Evolutionary conservation across 768 basidiomycete genomes (phyloP), one percentile per base, ranked within the genome.

Genomic region (Rhodotorula kratochvilovae): DNA sequence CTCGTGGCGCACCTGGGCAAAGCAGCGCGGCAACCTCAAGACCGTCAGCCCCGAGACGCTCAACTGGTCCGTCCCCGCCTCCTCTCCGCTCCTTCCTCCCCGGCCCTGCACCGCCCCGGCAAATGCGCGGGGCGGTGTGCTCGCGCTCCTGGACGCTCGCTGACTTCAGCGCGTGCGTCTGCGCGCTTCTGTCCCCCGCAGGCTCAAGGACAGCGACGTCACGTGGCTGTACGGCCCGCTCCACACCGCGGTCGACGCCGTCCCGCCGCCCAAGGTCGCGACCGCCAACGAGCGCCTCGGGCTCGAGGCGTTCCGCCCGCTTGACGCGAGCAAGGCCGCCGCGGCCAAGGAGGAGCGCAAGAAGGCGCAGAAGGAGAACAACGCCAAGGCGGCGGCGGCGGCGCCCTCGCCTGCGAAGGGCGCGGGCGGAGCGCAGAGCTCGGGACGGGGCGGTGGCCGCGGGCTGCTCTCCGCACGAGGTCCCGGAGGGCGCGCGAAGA

Each of bases 1-100:
- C 16, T 91, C 90, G 71, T 99, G 95, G 95, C 84, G 95, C 53
- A 98, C 94, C 2, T 99, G 95, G 95, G 97, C 94, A 89, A 97
- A 98, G 82, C 94, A 97, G 85, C 84, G 95, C 72, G 96, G 96
- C 77, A 90, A 93, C 75, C 86, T 99, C 71, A 91, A 89, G 83
- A 99, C 95, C 0, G 85, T 99, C 79, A 90, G 88, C 35, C 95
- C 95, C 68, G 96, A 99, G 83, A 96, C 94, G 7, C 87, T 99
- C 77, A 99, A 99, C 81, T 99, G 95, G 95, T 97, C 78, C 78
- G 89, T 59, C 58, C 17, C 77, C 46, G 23, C 25, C 45, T n/a
- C 36, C 67, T 53, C 29, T 36, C 53, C 13, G 27, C 45, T n/a
- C 66, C 35, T 31, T 60, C 39, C 55, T 11, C 35, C 36, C n/a